Base-by-base conservation (phyloP, 306 rosid genomes). In the Lathyrus oleraceus region DNA sequence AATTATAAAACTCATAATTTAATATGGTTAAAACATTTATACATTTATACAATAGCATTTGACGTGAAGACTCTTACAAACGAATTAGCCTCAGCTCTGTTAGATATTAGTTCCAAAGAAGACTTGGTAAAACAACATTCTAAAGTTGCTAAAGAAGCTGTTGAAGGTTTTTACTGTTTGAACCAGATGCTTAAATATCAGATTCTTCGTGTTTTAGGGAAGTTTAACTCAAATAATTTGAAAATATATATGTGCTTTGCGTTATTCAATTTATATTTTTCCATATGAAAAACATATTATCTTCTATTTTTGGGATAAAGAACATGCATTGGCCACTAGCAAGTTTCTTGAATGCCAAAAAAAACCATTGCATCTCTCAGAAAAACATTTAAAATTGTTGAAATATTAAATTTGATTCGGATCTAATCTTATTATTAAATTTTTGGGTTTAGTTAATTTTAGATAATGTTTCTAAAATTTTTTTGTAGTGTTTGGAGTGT, bases 131-230 rank as follows among this genome's bases (percentile, higher is more conserved):
- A 85, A 69, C 95, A 91, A 84, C 95, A 91, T 76, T 77, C 95
- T 63, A 86, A 86, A 81, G 95, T 91, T 65, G 87, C 97, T 27
- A 95, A 88, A 82, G 97, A 91, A 83, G 97, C 97, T 66, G 90
- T 91, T 59, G 61, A 88, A 67, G 95, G 97, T 91, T 80, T 32
- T 59, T 61, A 12, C n/a, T 61, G 13, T 72, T 15, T 48, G 27
- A 5, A 17, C 5, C 13, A 49, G 5, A 49, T 49, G 8, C 8
- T 19, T 15, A 17, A 2, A 16, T 48, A 4, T 17, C 17, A 16
- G 25, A 48, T 48, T 48, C 1, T 8, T 48, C 54, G 16, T 49
- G 56, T 17, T 49, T 51, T 16, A 35, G 15, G 19, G 59, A 64
- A 14, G 47, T 79, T 53, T 32, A 44, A 16, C 9, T 13, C 10